Conservation (phyloP, 495 filamentous ascomycete genomes). For the Penicillium coffeae region DNA sequence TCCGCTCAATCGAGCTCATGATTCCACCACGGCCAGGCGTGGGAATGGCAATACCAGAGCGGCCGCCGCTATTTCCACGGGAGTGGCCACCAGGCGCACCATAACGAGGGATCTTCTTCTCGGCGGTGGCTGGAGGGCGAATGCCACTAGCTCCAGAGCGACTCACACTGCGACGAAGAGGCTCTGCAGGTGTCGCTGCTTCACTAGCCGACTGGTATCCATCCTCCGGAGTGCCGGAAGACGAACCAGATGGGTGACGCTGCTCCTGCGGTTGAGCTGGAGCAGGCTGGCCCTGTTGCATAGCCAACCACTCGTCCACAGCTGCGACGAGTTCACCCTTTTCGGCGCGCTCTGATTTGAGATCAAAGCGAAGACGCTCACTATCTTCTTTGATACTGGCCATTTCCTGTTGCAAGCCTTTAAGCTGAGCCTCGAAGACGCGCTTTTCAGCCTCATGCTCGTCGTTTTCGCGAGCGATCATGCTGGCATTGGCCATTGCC, state of each 20-base stretch:
- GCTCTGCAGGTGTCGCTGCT: slow-evolving; percentile 14
- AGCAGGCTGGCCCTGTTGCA: slow-evolving; percentile 38
- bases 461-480: slow-evolving; percentile 41
- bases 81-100: slow-evolving; percentile 29
- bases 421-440: slow-evolving; percentile 59
- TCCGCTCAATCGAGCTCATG: slow-evolving; percentile 69
- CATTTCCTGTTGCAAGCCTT: slow-evolving; percentile 67
- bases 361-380: slow-evolving; percentile 54
- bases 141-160: slow-evolving; percentile 29
- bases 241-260: slow-evolving; percentile 17
- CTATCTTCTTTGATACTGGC: slow-evolving; percentile 61
- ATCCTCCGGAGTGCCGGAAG: slow-evolving; percentile 13
- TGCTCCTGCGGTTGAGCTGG: slow-evolving; percentile 12
- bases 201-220: slow-evolving; percentile 15
- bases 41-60: slow-evolving; percentile 42
- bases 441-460: slow-evolving; percentile 48
- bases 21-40: slow-evolving; percentile 55
- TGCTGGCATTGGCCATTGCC: slow-evolving; percentile 43
- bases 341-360: slow-evolving; percentile 77
- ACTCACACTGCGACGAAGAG: slow-evolving; percentile 23
- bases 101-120: slow-evolving; percentile 34
- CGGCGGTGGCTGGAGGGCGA: slow-evolving; percentile 31
- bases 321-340: slow-evolving; percentile 91
- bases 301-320: slow-evolving; percentile 82
- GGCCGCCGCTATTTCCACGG: slow-evolving; percentile 38